Base-by-base conservation (phyloP, 331 rosid genomes). In the Arachis monticola region DNA sequence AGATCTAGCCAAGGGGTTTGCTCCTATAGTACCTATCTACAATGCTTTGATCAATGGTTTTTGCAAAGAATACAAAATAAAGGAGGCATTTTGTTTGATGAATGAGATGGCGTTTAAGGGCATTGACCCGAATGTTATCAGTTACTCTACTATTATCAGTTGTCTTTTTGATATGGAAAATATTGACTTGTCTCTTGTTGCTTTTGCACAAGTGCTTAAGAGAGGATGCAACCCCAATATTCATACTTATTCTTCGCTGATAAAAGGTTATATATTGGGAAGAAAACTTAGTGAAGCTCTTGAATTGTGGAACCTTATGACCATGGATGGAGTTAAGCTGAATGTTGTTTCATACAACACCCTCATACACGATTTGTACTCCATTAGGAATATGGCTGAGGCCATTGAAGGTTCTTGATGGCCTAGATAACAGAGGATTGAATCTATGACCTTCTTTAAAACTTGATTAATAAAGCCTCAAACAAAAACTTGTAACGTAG, bases 151-250 rank as follows among this genome's bases (percentile, higher is more conserved):
- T 2, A 61, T 92, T 47, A 71, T 90, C 59, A 88, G 79, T 73
- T 81, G 79, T 27, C 90, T 92, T 80, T 85, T 86, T 50, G 88
- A 83, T 82, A 13, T 77, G 73, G 89, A 90, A 48, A 75, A 84
- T 31, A 59, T 88, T 78, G 85, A 80, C 30, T 74, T 84, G 82
- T 82, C 88, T 82, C 87, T 90, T 70, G 96, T 92, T 11, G 82
- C 92, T 69, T 86, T 92, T 55, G 92, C 78, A 0, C 81, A 50
- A 45, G 88, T 92, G 96, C 52, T 90, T 75, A 73, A 51, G 66
- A 88, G 94, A 86, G 97, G 99, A 45, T 90, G 96, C 59, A 72
- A 59, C 52, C 93, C 96, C n/a, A 94, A 91, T 83, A 64, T 79
- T 84, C 93, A 87, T 67, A 90, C 97, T 2, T 92, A 85, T 73